Conservation (phyloP, 129 eudicot genomes). For the Artemisia argyi region DNA sequence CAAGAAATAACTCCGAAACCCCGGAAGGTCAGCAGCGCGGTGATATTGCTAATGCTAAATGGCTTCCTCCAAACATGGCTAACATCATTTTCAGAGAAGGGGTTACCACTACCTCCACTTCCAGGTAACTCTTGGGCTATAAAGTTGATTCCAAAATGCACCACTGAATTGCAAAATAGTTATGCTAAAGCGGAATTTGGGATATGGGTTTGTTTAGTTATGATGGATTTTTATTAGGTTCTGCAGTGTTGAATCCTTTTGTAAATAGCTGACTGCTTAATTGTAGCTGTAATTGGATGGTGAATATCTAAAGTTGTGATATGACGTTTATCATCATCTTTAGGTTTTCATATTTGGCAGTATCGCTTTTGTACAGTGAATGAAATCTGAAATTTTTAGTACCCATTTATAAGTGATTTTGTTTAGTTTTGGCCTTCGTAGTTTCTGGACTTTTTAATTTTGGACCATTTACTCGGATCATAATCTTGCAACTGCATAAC, state of each 20-base stretch:
- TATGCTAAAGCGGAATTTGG: slow-evolving; percentile 18
- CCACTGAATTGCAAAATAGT: neutral
- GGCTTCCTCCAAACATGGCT: slow-evolving; percentile 76
- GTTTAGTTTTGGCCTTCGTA: neutral
- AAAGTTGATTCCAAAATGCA: neutral
- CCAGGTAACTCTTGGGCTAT: slow-evolving; percentile 26
- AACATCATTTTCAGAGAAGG: slow-evolving; percentile 57
- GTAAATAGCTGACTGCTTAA: slow-evolving; percentile 31
- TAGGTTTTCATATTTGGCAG: neutral
- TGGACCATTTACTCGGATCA: neutral
- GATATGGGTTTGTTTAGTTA: slow-evolving; percentile 25
- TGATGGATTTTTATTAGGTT: slow-evolving; percentile 3
- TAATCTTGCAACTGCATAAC: too few relatives aligned
- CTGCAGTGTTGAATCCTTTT: slow-evolving; percentile 18
- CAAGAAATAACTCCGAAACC: slow-evolving; percentile 24
- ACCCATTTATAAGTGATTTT: slow-evolving; percentile 4
- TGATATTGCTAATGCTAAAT: slow-evolving; percentile 31
- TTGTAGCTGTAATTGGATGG: slow-evolving; percentile 19
- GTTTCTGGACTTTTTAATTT: neutral
- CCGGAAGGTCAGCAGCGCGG: slow-evolving; percentile 26
- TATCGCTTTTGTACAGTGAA: slow-evolving; percentile 13
- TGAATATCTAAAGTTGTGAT: slow-evolving; percentile 20
- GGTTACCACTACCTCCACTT: slow-evolving; percentile 22
- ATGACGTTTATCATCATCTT: slow-evolving; percentile 1
- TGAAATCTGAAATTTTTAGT: slow-evolving; percentile 3